phyloP scores from a whole-genome alignment of 257 asterid species.

The Solanum bukasovii region DNA sequence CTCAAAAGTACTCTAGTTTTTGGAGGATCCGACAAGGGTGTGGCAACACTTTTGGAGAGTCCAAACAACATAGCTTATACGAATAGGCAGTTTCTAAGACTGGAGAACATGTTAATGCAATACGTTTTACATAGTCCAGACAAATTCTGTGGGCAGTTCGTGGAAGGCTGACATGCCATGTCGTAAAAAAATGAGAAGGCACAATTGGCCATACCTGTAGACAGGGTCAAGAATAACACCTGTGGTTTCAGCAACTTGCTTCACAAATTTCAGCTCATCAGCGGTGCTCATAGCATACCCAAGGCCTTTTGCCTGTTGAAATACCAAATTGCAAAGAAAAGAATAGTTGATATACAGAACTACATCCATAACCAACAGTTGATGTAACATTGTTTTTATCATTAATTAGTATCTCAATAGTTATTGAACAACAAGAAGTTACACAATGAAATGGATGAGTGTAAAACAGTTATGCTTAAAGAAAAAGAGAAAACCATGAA shows the following conservation, averaged over 20 bases:
- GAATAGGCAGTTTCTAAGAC: background rate
- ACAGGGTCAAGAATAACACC: constrained; percentile 95
- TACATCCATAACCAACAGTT: background rate
- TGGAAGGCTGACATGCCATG: background rate
- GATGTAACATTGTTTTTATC: background rate
- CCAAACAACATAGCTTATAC: background rate
- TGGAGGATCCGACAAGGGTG: background rate
- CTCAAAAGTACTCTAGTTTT: background rate
- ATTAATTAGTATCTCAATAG: background rate
- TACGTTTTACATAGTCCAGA: background rate
- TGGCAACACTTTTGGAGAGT: background rate
- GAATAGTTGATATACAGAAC: background rate
- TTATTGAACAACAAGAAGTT: background rate
- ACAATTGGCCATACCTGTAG: constrained; percentile 50
- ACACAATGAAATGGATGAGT: background rate
- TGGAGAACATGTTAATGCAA: background rate
- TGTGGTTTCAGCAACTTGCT: constrained; percentile 72
- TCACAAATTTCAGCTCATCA: constrained; percentile 74
- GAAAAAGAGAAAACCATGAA: background rate
- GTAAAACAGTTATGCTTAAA: background rate
- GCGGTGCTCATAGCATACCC: constrained; percentile 89
- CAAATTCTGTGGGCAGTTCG: background rate
- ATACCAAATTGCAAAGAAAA: background rate
- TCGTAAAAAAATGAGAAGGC: background rate
- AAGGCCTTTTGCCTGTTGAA: constrained; percentile 82